These are phyloP conservation scores for Pseudogymnoascus sp. DNA, from an alignment of 2,329 filamentous ascomycete species.

Conservation along the genomic window DNA sequence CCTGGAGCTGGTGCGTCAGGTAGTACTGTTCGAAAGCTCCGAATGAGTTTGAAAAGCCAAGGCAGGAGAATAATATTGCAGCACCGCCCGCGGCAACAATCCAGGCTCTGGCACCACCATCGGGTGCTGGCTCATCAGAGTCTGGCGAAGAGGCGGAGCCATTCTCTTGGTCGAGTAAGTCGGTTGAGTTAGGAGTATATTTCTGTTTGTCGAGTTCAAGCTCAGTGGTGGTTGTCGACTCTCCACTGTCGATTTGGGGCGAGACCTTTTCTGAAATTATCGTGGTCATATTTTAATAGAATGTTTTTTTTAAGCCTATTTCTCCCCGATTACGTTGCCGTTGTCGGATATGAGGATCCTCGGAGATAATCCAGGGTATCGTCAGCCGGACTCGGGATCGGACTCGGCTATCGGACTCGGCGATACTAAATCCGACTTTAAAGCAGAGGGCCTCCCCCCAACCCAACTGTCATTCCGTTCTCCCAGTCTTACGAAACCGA, in stretches of 20 bases:
- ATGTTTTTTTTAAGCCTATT: too few species aligned
- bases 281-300: background rate
- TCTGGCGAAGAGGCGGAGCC: constrained; percentile 26
- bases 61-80: constrained; percentile 10
- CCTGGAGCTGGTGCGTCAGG: constrained; percentile 35
- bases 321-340: background rate
- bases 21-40: constrained; percentile 51
- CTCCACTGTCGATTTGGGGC: background rate
- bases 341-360: background rate
- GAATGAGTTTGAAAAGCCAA: constrained; percentile 36
- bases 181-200: constrained; percentile 32
- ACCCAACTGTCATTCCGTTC: background rate
- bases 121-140: constrained; percentile 28
- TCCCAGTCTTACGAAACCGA: background rate
- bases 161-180: constrained; percentile 28
- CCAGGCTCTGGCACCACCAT: constrained; percentile 13
- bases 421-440: constrained; percentile 11
- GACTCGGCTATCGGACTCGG: constrained; percentile 17
- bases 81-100: constrained; percentile 9
- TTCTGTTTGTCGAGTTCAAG: constrained; percentile 14
- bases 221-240: background rate
- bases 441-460: background rate
- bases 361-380: background rate
- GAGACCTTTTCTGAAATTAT: background rate
- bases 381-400: constrained; percentile 6